Conservation (phyloP, 441 rosid genomes). For the Francoa sonchifolia region DNA sequence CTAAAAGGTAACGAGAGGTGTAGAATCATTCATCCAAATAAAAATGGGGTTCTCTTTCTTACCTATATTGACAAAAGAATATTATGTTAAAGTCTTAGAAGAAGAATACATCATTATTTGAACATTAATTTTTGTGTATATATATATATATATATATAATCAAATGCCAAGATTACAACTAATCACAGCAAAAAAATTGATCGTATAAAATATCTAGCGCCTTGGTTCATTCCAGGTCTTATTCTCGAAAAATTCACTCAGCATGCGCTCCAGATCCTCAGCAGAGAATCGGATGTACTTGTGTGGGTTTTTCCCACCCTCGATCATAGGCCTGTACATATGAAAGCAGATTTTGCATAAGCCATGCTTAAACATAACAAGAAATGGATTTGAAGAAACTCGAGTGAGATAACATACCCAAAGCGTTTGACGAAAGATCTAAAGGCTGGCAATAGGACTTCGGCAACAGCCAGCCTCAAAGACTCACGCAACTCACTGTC, state of each 20-base stretch:
- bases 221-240: conserved; percentile 72
- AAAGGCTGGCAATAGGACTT: conserved; percentile 84
- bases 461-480: conserved; percentile 80
- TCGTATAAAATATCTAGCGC: conserved; percentile 21
- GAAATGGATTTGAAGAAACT: not conserved
- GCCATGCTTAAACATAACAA: not conserved
- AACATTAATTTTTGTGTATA: too few relatives aligned
- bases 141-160: too few relatives aligned
- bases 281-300: conserved; percentile 69
- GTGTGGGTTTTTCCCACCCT: conserved; percentile 56
- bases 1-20: too few relatives aligned
- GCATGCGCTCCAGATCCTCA: conserved; percentile 75
- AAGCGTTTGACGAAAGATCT: conserved; percentile 82
- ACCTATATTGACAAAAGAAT: too few relatives aligned
- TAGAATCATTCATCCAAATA: too few relatives aligned
- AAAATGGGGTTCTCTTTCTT: too few relatives aligned
- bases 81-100: too few relatives aligned
- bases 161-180: not conserved
- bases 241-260: conserved; percentile 80
- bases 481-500: conserved; percentile 89
- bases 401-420: conserved; percentile 29
- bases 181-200: not conserved
- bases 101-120: too few relatives aligned
- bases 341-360: conserved; percentile 5
- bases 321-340: conserved; percentile 60